These are phyloP conservation scores for Salix brachista DNA, from an alignment of 345 rosid species.

Conservation along the genomic window DNA sequence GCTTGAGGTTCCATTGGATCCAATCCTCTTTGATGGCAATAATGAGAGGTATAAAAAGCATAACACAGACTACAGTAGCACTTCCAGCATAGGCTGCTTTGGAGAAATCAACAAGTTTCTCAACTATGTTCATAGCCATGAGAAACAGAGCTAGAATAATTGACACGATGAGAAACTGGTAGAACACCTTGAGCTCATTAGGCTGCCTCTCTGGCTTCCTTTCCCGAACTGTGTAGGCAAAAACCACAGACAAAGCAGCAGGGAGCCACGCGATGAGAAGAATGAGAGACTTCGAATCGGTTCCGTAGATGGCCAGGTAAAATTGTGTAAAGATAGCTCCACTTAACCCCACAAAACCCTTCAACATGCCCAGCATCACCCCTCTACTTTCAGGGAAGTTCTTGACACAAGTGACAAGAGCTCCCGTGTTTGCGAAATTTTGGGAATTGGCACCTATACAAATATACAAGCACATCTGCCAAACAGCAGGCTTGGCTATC, in stretches of 20 bases:
- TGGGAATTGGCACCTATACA: slow-evolving; percentile 83
- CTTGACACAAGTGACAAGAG: slow-evolving; percentile 76
- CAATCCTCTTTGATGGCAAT: slow-evolving; percentile 62
- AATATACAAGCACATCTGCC: slow-evolving; percentile 84
- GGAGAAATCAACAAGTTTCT: slow-evolving; percentile 50
- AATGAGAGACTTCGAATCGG: slow-evolving; percentile 66
- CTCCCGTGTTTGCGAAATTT: slow-evolving; percentile 83
- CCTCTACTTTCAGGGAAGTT: slow-evolving; percentile 90
- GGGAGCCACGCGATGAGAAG: slow-evolving; percentile 83
- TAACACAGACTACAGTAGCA: slow-evolving; percentile 37
- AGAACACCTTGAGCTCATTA: slow-evolving; percentile 57
- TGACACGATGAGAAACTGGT: slow-evolving; percentile 53
- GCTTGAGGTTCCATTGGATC: slow-evolving; percentile 46
- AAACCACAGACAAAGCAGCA: slow-evolving; percentile 62
- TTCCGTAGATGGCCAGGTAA: slow-evolving; percentile 74
- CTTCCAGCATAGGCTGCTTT: slow-evolving; percentile 45
- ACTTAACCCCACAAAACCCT: slow-evolving; percentile 79
- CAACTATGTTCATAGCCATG: slow-evolving; percentile 52
- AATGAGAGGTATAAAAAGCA: slow-evolving; percentile 64
- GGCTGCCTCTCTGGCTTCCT: slow-evolving; percentile 45
- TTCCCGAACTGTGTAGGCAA: slow-evolving; percentile 62
- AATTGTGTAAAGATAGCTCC: slow-evolving; percentile 83
- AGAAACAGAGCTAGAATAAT: slow-evolving; percentile 68
- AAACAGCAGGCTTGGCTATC: slow-evolving; percentile 60
- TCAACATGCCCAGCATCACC: slow-evolving; percentile 66